Conservation (phyloP, 2,329 filamentous ascomycete species). For the Nemania sp. region DNA sequence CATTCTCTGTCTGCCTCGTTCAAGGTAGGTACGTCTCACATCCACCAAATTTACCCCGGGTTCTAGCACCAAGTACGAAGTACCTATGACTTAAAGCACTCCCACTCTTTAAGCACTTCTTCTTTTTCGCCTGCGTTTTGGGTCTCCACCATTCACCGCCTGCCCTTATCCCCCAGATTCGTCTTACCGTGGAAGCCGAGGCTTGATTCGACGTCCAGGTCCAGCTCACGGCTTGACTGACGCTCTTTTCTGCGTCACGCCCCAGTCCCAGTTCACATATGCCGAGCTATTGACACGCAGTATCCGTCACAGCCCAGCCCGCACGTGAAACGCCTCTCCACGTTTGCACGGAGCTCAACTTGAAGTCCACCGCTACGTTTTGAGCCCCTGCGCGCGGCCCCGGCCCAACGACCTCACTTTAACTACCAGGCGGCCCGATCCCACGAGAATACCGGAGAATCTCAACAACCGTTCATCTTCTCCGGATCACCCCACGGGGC, state of each 20-base stretch:
- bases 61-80: background rate
- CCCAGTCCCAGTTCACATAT: slow-evolving; percentile 22
- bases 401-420: slow-evolving; percentile 28
- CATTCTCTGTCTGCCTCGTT: slow-evolving; percentile 13
- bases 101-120: background rate
- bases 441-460: slow-evolving; percentile 4
- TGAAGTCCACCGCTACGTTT: slow-evolving; percentile 28
- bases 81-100: slow-evolving; percentile 4
- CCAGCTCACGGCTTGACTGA: slow-evolving; percentile 16
- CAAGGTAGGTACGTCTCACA: slow-evolving; percentile 14
- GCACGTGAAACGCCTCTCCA: slow-evolving; percentile 31
- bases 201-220: slow-evolving; percentile 13
- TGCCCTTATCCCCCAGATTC: background rate
- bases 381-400: slow-evolving; percentile 24
- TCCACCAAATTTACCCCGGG: background rate
- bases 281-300: slow-evolving; percentile 23
- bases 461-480: slow-evolving; percentile 8
- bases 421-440: slow-evolving; percentile 12
- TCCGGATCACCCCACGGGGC: slow-evolving; percentile 1
- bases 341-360: slow-evolving; percentile 19
- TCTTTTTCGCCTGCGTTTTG: background rate
- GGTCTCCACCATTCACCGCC: background rate
- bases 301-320: slow-evolving; percentile 19
- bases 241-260: slow-evolving; percentile 18
- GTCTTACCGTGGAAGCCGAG: slow-evolving; percentile 8